Conservation (phyloP, 495 filamentous ascomycete species). For the Bathelium albidoporum region DNA sequence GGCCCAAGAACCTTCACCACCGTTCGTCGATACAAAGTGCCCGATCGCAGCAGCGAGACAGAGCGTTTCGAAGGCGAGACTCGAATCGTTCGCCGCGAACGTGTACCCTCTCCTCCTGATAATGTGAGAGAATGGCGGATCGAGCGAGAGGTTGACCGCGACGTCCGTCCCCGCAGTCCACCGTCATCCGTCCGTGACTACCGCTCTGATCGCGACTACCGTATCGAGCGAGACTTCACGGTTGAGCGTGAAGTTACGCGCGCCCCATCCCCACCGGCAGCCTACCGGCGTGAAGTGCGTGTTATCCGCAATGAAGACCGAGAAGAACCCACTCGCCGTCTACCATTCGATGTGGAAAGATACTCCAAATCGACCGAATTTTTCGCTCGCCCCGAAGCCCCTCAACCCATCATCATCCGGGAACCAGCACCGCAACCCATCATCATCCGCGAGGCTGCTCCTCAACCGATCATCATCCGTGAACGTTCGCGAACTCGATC, state of each 20-base stretch:
- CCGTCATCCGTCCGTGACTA: slow-evolving; percentile 2
- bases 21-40: slow-evolving; percentile 33
- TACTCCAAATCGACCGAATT: slow-evolving; percentile 61
- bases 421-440: slow-evolving; percentile 56
- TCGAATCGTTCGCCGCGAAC: slow-evolving; percentile 27
- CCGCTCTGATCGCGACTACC: slow-evolving; percentile 23
- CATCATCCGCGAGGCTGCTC: slow-evolving; percentile 65
- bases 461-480: slow-evolving; percentile 53
- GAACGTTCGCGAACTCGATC: slow-evolving; percentile 21
- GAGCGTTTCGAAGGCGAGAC: slow-evolving; percentile 25
- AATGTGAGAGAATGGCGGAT: slow-evolving; percentile 2
- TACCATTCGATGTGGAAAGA: slow-evolving; percentile 43
- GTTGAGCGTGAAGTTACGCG: slow-evolving; percentile 10
- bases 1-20: slow-evolving; percentile 26
- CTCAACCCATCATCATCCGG: slow-evolving; percentile 58
- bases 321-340: slow-evolving; percentile 9
- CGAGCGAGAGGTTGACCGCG: slow-evolving; percentile 16
- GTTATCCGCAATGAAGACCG: slow-evolving; percentile 27
- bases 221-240: slow-evolving; percentile 22
- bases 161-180: slow-evolving; percentile 13
- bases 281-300: slow-evolving; percentile 24
- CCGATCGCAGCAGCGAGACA: slow-evolving; percentile 22
- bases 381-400: slow-evolving; percentile 43
- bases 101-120: slow-evolving; percentile 10
- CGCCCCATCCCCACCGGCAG: slow-evolving; percentile 16